Evolutionary conservation across 305 asterid species (phyloP).

Genomic region (Ilex paraguariensis): DNA sequence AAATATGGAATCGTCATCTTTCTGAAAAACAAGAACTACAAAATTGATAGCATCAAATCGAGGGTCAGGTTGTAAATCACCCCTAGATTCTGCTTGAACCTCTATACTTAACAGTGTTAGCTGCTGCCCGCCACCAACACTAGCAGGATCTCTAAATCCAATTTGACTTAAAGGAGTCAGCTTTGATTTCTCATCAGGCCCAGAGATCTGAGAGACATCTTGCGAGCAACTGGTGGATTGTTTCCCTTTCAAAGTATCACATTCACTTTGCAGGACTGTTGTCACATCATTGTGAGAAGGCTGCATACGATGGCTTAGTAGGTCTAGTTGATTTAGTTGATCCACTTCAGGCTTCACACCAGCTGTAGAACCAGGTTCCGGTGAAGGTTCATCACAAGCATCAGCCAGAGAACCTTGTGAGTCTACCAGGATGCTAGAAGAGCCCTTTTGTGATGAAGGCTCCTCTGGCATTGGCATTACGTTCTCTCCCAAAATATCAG

Average conservation of each 20-base stretch:
- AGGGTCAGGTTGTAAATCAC: slow-evolving; percentile 95
- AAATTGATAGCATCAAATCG: slow-evolving; percentile 84
- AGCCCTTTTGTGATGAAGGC: slow-evolving; percentile 30
- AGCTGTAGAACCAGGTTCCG: slow-evolving; percentile 29
- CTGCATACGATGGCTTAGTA: slow-evolving; percentile 27
- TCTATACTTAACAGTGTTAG: slow-evolving; percentile 79
- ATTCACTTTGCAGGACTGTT: slow-evolving; percentile 15
- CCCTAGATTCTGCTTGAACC: slow-evolving; percentile 90
- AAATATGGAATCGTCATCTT: slow-evolving; percentile 50
- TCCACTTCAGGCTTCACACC: slow-evolving; percentile 20
- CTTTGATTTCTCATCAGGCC: slow-evolving; percentile 66
- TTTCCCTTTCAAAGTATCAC: slow-evolving; percentile 24
- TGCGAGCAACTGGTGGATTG: slow-evolving; percentile 35
- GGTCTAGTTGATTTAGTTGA: slow-evolving; percentile 22
- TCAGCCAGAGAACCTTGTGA: slow-evolving; percentile 47
- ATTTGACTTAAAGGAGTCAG: slow-evolving; percentile 87
- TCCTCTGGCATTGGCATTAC: slow-evolving; percentile 21
- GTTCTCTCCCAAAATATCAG: slow-evolving; percentile 25
- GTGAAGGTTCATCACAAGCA: slow-evolving; percentile 28
- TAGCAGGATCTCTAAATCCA: slow-evolving; percentile 92
- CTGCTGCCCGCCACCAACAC: slow-evolving; percentile 92
- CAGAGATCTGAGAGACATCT: slow-evolving; percentile 85
- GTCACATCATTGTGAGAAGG: slow-evolving; percentile 20
- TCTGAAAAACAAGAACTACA: slow-evolving; percentile 72
- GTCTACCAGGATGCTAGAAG: slow-evolving; percentile 32